Evolutionary conservation across 306 rosid species (phyloP).

Genomic region (Gillenia trifoliata): DNA sequence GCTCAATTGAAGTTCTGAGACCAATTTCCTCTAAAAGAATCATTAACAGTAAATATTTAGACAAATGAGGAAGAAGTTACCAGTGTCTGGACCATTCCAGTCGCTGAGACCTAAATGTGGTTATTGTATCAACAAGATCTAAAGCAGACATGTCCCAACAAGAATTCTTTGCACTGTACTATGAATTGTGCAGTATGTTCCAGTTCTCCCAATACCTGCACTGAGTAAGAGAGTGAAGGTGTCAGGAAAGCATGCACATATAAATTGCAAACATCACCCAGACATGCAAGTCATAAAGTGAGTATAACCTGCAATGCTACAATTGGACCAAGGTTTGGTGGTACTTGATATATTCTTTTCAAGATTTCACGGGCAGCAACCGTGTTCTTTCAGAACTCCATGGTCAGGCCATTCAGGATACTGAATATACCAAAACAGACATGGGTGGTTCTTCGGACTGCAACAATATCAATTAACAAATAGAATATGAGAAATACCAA

Average conservation of each 20-base stretch:
- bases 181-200: constrained; percentile 88
- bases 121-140: constrained; percentile 59
- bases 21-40: too few relatives aligned
- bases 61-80: constrained; percentile 24
- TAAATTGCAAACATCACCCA: background rate
- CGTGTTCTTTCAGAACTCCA: constrained; percentile 83
- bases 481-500: constrained; percentile 9
- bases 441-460: constrained; percentile 58
- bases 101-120: constrained; percentile 80
- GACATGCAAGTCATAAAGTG: constrained; percentile 11
- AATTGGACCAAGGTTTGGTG: constrained; percentile 72
- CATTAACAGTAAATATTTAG: background rate
- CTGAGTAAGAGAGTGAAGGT: constrained; percentile 44
- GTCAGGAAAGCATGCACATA: constrained; percentile 35
- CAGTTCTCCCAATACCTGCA: constrained; percentile 99
- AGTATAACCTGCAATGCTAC: constrained; percentile 88
- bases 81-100: constrained; percentile 95
- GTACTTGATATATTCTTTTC: constrained; percentile 54
- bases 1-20: too few relatives aligned
- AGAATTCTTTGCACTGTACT: constrained; percentile 88
- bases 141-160: constrained; percentile 86
- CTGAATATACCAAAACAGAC: constrained; percentile 78
- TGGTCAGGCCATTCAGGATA: constrained; percentile 97
- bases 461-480: constrained; percentile 28
- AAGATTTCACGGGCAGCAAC: constrained; percentile 66